A percentile compares a stretch with the other conserved stretches of the same genome.
Conservation (phyloP, 1,284 basidiomycete species). For the Puccinia novopanici region DNA sequence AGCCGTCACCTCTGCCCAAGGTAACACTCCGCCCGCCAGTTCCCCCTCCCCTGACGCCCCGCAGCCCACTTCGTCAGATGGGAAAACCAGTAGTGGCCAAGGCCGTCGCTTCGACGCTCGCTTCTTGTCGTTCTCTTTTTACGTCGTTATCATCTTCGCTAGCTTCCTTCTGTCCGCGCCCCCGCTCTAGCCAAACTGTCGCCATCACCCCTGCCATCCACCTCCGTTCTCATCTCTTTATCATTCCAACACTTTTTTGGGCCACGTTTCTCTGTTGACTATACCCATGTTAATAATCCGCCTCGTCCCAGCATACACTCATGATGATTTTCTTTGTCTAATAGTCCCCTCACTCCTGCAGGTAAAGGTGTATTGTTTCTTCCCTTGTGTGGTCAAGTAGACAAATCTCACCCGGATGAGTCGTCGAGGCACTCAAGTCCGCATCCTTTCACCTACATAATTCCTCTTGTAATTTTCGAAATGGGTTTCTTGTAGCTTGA, state of each 20-base stretch:
- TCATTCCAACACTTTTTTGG: no score
- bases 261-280: background rate
- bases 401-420: no score
- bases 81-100: constrained; percentile 20
- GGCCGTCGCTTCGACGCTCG: background rate
- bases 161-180: background rate
- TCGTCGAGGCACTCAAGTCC: background rate
- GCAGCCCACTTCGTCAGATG: background rate
- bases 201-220: no score
- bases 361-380: background rate
- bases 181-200: background rate
- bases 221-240: no score
- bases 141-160: background rate
- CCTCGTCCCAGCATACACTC: background rate
- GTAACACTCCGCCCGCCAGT: background rate
- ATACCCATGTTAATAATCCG: background rate
- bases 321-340: background rate
- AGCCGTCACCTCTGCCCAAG: background rate
- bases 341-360: background rate
- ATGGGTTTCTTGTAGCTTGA: no score
- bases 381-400: no score
- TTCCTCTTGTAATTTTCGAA: background rate
- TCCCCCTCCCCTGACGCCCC: background rate
- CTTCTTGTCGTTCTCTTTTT: background rate
- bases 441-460: background rate